Conservation (phyloP, 352 stramenopile species). For the Globisporangium nagaii region DNA sequence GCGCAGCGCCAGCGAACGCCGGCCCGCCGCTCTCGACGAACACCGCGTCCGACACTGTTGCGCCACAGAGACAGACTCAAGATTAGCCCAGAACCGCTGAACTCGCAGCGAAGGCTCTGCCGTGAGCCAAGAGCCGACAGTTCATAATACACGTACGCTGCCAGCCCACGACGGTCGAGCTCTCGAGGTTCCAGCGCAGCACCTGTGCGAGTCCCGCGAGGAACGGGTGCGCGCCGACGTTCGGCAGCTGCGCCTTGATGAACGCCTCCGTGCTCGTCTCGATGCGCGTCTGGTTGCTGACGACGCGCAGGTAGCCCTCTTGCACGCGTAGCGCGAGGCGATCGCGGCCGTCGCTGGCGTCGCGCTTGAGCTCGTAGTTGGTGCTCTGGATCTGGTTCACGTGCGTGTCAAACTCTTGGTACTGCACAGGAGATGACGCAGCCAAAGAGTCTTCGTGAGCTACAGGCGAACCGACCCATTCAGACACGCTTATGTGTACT, state of each 20-base stretch:
- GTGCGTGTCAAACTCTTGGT: constrained; percentile 40
- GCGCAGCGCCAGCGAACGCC: constrained; percentile 40
- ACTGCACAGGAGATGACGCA: constrained; percentile 18
- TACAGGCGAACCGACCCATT: no score
- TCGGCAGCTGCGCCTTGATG: constrained; percentile 31
- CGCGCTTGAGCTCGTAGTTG: constrained; percentile 37
- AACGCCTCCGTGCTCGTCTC: constrained; percentile 38
- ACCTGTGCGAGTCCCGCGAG: constrained; percentile 46
- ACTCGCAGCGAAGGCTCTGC: not conserved
- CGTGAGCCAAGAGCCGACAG: not conserved
- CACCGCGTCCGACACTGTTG: constrained; percentile 61
- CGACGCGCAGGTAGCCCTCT: constrained; percentile 38
- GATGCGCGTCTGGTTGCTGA: constrained; percentile 28
- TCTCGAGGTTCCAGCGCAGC: constrained; percentile 60
- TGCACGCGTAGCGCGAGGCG: constrained; percentile 32
- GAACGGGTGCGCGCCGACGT: constrained; percentile 68
- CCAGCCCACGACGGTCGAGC: constrained; percentile 60
- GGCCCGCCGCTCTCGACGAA: constrained; percentile 65
- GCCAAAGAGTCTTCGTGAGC: no score
- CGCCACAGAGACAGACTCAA: not conserved
- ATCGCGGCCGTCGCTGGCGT: constrained; percentile 17
- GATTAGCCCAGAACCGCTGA: not conserved
- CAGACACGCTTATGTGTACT: no score
- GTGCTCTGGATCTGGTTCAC: constrained; percentile 39
- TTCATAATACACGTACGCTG: constrained; percentile 29